Percentiles rank a stretch among this genome's conserved stretches.
Evolutionary conservation across 805 yeast genomes (phyloP).

Genomic region (Metschnikowia gelsemii): DNA sequence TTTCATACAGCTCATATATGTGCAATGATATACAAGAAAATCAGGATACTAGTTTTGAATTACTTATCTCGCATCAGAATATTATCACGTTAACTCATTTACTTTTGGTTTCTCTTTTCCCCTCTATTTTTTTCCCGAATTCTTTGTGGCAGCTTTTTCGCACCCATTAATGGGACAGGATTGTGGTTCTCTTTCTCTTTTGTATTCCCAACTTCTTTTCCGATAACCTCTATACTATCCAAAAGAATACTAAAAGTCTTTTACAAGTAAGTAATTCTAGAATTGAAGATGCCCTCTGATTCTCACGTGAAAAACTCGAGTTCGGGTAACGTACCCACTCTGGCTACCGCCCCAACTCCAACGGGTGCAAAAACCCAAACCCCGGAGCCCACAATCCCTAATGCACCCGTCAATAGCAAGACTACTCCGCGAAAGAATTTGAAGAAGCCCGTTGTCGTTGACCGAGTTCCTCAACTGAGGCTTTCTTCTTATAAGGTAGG

Average conservation of each 20-base stretch:
- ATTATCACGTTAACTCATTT: too few species aligned
- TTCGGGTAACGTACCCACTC: not conserved
- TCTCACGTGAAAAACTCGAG: conserved; percentile 3
- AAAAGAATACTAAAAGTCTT: not conserved
- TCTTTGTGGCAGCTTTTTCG: conserved; percentile 4
- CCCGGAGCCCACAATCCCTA: conserved; percentile 6
- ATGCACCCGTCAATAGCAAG: conserved; percentile 3
- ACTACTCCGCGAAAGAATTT: conserved; percentile 8
- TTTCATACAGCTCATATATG: too few species aligned
- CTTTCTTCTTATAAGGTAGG: conserved; percentile 17
- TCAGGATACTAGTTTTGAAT: too few species aligned
- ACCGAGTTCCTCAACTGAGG: conserved; percentile 20
- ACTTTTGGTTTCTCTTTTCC: not conserved
- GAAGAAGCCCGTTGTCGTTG: conserved; percentile 15
- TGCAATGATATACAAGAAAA: too few species aligned
- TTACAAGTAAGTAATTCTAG: not conserved
- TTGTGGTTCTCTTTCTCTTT: not conserved
- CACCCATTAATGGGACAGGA: conserved; percentile 2
- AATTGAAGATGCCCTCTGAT: conserved; percentile 8
- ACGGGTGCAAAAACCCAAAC: conserved; percentile 12
- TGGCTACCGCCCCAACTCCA: conserved; percentile 1
- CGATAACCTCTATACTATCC: not conserved
- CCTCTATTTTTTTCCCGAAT: not conserved
- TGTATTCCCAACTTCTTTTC: conserved; percentile 3
- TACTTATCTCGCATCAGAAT: too few species aligned